Conservation (phyloP, 169 alveolate species). For the Theileria equi region DNA sequence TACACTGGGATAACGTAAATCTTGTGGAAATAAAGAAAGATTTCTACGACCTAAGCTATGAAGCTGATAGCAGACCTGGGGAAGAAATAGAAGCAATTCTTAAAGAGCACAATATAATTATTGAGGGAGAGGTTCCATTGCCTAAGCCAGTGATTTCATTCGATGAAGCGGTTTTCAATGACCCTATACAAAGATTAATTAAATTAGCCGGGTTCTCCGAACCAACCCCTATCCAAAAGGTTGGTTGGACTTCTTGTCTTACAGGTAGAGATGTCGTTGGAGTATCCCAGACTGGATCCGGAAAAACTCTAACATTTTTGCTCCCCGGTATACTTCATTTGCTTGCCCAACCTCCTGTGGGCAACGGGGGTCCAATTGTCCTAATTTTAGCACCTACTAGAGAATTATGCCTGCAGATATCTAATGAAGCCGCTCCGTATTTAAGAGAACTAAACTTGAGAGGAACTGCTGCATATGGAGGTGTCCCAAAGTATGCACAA, state of each 20-base stretch:
- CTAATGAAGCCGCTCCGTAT: constrained; percentile 68
- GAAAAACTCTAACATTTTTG: constrained; percentile 91
- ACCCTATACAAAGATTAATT: constrained; percentile 63
- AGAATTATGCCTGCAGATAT: constrained; percentile 85
- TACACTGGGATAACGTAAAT: constrained; percentile 67
- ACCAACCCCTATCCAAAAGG: constrained; percentile 86
- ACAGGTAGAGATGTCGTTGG: constrained; percentile 90
- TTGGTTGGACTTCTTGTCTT: constrained; percentile 75
- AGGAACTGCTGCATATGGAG: constrained; percentile 82
- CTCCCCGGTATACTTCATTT: constrained; percentile 89
- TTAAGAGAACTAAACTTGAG: constrained; percentile 66
- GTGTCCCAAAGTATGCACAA: constrained; percentile 76
- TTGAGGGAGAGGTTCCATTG: constrained; percentile 65
- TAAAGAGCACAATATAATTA: constrained; percentile 54
- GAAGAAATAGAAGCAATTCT: constrained; percentile 71
- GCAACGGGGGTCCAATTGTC: constrained; percentile 45
- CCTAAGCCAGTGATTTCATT: constrained; percentile 69
- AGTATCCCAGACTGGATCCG: constrained; percentile 94
- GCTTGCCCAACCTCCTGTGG: constrained; percentile 73
- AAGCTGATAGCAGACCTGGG: constrained; percentile 60
- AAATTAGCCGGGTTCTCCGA: constrained; percentile 65
- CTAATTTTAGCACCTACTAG: constrained; percentile 85
- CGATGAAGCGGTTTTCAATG: constrained; percentile 72
- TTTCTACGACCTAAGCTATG: constrained; percentile 53
- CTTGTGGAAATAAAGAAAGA: constrained; percentile 71